Evolutionary conservation across 2,329 filamentous ascomycete genomes (phyloP).

Genomic region (Beauveria asiatica): DNA sequence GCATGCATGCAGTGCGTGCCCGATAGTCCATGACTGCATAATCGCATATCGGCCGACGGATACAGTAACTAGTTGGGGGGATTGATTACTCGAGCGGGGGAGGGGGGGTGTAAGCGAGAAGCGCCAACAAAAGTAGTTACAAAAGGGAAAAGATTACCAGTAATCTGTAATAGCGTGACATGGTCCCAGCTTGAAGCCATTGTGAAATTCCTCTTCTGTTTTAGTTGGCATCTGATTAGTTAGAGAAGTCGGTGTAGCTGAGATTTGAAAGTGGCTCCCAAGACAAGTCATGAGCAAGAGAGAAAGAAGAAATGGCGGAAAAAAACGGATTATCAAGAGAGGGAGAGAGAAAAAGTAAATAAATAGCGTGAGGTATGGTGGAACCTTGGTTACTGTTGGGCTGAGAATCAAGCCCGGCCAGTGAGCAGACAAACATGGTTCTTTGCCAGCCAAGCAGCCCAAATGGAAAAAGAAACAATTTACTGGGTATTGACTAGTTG

Average conservation of each 20-base stretch:
- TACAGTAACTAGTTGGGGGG: no score
- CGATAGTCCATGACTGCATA: neutral
- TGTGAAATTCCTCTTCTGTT: neutral
- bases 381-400: neutral
- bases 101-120: constrained; percentile 1
- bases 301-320: neutral
- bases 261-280: neutral
- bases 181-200: neutral
- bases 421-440: neutral
- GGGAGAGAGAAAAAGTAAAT: neutral
- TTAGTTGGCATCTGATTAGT: neutral
- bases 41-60: neutral
- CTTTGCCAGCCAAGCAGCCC: neutral
- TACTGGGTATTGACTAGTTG: no score
- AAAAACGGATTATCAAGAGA: neutral
- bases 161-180: neutral
- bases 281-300: neutral
- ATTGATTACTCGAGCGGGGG: neutral
- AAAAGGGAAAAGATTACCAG: no score
- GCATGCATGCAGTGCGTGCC: neutral
- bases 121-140: neutral
- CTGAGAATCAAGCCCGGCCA: constrained; percentile 3
- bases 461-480: no score
- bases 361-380: neutral
- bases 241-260: neutral